Evolutionary conservation across 345 rosid species (phyloP).

Genomic region (Eucalyptus leucophloia): DNA sequence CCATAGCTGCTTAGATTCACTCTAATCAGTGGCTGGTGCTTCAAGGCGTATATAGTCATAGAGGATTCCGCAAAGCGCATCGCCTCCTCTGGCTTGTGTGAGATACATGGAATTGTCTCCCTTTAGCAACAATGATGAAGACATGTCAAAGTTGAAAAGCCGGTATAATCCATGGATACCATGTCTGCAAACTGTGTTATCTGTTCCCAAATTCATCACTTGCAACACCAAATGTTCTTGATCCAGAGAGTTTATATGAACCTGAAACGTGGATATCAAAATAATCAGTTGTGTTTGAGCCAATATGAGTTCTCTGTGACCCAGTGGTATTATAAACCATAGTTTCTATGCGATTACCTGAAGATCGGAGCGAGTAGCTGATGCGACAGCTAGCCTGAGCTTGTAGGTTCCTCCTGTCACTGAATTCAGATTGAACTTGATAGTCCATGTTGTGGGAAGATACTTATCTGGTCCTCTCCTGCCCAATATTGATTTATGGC

Average conservation of each 20-base stretch:
- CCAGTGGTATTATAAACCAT: too few species aligned
- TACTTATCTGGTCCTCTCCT: conserved; percentile 16
- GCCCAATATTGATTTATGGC: neutral
- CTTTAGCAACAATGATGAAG: conserved; percentile 1
- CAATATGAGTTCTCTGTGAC: neutral
- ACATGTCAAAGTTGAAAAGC: conserved; percentile 3
- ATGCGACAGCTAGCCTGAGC: conserved; percentile 21
- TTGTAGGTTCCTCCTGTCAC: conserved; percentile 13
- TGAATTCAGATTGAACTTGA: conserved; percentile 12
- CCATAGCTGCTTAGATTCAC: neutral
- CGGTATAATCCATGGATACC: conserved; percentile 20
- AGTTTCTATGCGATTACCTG: neutral
- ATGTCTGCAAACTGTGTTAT: conserved; percentile 18
- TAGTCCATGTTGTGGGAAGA: conserved; percentile 14
- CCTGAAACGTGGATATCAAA: neutral
- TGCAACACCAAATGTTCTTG: conserved; percentile 2
- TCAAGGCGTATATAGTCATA: conserved; percentile 25
- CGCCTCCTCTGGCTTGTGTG: conserved; percentile 10
- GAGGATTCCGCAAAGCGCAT: conserved; percentile 15
- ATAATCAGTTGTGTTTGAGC: neutral
- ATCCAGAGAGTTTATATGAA: conserved; percentile 2
- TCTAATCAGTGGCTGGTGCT: conserved; percentile 3
- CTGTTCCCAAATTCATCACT: conserved; percentile 10
- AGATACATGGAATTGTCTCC: conserved; percentile 21
- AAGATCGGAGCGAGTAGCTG: conserved; percentile 17